Evolutionary conservation across 352 stramenopile species (phyloP).

Genomic region (Globisporangium rhizosaccharum): DNA sequence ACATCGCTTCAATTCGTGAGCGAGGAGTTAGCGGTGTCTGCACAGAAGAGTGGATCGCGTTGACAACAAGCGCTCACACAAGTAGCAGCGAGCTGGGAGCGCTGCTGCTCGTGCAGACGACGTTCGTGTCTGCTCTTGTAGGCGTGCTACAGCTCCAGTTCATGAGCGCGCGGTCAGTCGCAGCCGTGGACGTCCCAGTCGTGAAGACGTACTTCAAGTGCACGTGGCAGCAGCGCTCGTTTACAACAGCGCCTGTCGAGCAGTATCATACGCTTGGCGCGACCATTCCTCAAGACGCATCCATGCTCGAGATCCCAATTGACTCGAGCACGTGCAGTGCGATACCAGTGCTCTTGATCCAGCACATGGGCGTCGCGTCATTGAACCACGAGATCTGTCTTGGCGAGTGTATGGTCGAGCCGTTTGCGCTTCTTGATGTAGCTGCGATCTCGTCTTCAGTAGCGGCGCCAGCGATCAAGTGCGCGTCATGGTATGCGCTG

Average conservation of each 20-base stretch:
- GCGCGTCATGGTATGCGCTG: slow-evolving; percentile 18
- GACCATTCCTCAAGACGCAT: too few relatives aligned
- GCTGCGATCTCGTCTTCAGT: neutral
- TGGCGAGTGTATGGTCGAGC: slow-evolving; percentile 18
- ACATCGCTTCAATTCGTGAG: neutral
- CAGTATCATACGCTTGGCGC: too few relatives aligned
- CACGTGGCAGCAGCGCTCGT: slow-evolving; percentile 4
- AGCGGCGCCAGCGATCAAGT: too few relatives aligned
- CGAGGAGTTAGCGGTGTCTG: neutral
- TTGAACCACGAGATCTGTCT: slow-evolving; percentile 25
- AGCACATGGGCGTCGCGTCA: slow-evolving; percentile 20
- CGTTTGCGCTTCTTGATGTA: slow-evolving; percentile 4
- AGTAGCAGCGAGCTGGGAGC: neutral
- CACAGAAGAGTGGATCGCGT: slow-evolving; percentile 5
- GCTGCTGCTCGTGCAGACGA: slow-evolving; percentile 1
- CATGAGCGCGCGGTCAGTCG: neutral
- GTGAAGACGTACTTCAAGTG: slow-evolving; percentile 7
- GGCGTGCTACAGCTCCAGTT: slow-evolving; percentile 8
- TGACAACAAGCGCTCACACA: neutral
- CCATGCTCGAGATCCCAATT: slow-evolving; percentile 7
- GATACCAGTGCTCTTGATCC: slow-evolving; percentile 7
- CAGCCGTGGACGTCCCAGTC: neutral
- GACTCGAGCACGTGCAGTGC: neutral
- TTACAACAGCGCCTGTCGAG: neutral
- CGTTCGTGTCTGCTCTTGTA: neutral